Percentiles rank a stretch among this genome's conserved stretches.
These are phyloP conservation scores for Xylariales sp. DNA, from an alignment of 2,329 filamentous ascomycete species.

Conservation along the genomic window DNA sequence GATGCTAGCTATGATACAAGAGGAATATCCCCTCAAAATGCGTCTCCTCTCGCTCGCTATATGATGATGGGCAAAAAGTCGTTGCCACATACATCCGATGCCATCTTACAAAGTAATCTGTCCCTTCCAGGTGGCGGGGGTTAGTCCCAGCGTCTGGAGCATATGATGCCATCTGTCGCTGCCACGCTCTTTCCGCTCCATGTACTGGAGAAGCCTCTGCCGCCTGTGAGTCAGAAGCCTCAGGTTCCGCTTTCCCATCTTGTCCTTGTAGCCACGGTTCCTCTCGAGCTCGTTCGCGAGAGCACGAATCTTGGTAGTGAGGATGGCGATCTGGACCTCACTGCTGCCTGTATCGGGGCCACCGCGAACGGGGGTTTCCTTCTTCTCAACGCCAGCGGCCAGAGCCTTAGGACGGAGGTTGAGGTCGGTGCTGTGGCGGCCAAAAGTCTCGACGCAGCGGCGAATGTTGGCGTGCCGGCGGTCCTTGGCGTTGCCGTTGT, in stretches of 20 bases:
- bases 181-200: slow-evolving; percentile 85
- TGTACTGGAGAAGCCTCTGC: slow-evolving; percentile 83
- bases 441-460: slow-evolving; percentile 82
- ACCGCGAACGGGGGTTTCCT: slow-evolving; percentile 51
- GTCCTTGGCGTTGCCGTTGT: slow-evolving; percentile 74
- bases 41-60: no score
- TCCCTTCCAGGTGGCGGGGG: slow-evolving; percentile 82
- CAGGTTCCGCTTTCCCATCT: slow-evolving; percentile 90
- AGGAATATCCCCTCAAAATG: no score
- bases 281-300: slow-evolving; percentile 68
- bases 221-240: slow-evolving; percentile 80
- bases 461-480: slow-evolving; percentile 76
- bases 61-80: no score
- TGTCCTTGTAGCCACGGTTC: slow-evolving; percentile 73
- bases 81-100: no score
- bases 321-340: slow-evolving; percentile 94
- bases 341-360: slow-evolving; percentile 91
- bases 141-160: slow-evolving; percentile 78
- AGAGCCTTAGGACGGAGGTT: slow-evolving; percentile 59
- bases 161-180: slow-evolving; percentile 86
- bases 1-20: slow-evolving; percentile 14
- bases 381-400: slow-evolving; percentile 34
- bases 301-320: slow-evolving; percentile 89
- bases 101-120: slow-evolving; percentile 71
- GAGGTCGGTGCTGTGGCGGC: slow-evolving; percentile 82